Conservation (phyloP, 768 basidiomycete genomes). For the Boletus vermiculosoides region DNA sequence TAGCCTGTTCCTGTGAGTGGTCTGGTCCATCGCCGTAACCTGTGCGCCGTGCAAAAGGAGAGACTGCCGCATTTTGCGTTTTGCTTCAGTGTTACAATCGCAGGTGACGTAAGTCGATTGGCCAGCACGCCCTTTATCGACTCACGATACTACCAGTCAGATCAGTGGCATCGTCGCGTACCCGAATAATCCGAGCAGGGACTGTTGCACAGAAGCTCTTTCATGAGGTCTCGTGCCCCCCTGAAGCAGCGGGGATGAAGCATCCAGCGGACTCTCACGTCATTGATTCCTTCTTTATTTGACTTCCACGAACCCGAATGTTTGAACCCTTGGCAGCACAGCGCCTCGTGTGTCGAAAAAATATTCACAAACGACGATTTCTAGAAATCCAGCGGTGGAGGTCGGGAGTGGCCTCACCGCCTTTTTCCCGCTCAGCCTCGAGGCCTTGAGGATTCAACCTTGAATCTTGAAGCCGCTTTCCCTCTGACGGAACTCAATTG, state of each 20-base stretch:
- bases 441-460: background rate
- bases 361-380: background rate
- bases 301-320: background rate
- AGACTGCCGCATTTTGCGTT: background rate
- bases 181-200: background rate
- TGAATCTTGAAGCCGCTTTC: background rate
- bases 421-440: background rate
- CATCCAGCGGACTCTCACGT: background rate
- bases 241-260: background rate
- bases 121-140: background rate
- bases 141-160: background rate
- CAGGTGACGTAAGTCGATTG: background rate
- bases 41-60: background rate
- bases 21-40: background rate
- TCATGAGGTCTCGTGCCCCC: background rate
- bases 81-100: background rate
- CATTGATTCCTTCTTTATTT: background rate
- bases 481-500: too few relatives aligned
- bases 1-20: too few relatives aligned
- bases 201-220: background rate
- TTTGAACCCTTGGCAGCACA: background rate
- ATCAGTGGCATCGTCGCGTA: background rate
- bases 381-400: background rate
- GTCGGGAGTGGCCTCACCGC: background rate
- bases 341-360: background rate